Evolutionary conservation across 1,284 basidiomycete species (phyloP).

Genomic region (Apiotrichum gamsii): DNA sequence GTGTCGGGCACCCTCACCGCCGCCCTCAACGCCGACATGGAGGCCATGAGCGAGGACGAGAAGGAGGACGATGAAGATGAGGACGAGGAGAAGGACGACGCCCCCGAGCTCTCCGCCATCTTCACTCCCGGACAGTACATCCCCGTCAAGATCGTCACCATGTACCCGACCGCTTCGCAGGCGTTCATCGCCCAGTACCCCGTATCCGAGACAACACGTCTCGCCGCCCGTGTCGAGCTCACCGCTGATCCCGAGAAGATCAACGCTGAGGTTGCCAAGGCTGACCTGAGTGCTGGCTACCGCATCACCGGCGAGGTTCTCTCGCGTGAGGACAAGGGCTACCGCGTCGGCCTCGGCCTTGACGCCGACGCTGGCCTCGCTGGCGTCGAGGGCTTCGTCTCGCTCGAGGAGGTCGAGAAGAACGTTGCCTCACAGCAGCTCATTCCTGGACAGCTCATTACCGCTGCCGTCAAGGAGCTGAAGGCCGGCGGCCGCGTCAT

Average conservation of each 20-base stretch:
- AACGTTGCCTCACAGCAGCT: slow-evolving; percentile 30
- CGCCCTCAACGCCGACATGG: slow-evolving; percentile 49
- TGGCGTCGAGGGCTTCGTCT: slow-evolving; percentile 65
- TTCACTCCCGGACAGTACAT: slow-evolving; percentile 84
- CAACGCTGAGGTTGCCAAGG: slow-evolving; percentile 71
- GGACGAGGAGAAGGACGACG: slow-evolving; percentile 48
- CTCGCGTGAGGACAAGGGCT: slow-evolving; percentile 91
- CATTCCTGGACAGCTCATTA: slow-evolving; percentile 59
- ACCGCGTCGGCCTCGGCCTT: slow-evolving; percentile 79
- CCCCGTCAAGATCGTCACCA: slow-evolving; percentile 61
- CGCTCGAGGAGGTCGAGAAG: slow-evolving; percentile 60
- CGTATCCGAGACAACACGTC: slow-evolving; percentile 40
- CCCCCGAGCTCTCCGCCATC: slow-evolving; percentile 67
- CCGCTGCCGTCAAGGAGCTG: slow-evolving; percentile 59
- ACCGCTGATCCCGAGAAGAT: slow-evolving; percentile 78
- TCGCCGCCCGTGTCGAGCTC: slow-evolving; percentile 67
- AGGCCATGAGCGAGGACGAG: slow-evolving; percentile 52
- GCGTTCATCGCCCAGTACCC: slow-evolving; percentile 46
- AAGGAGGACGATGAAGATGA: slow-evolving; percentile 46
- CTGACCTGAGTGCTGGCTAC: slow-evolving; percentile 70
- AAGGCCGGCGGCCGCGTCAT: slow-evolving; percentile 49
- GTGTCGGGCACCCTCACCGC: slow-evolving; percentile 78
- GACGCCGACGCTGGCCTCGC: slow-evolving; percentile 47
- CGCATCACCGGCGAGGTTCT: slow-evolving; percentile 73
- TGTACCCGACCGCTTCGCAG: slow-evolving; percentile 41